phyloP scores from a whole-genome alignment of 2,329 filamentous ascomycete species.

The Whalleya microplaca region DNA sequence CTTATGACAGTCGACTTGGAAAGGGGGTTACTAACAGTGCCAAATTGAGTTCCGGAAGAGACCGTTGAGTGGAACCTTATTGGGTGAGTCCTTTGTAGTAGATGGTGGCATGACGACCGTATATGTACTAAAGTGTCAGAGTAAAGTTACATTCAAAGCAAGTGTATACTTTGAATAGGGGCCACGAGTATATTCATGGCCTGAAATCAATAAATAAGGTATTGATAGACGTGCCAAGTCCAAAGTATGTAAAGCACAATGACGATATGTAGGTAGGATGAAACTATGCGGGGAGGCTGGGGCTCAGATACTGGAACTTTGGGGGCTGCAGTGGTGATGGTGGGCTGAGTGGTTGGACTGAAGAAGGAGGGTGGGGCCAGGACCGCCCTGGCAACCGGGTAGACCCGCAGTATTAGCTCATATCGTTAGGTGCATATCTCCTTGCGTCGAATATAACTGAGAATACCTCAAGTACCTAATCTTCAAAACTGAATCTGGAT shows the following conservation, averaged over 20 bases:
- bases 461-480: too few relatives aligned
- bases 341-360: too few relatives aligned
- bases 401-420: too few relatives aligned
- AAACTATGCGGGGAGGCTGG: background rate
- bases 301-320: background rate
- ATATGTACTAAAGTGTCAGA: background rate
- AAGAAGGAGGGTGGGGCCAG: too few relatives aligned
- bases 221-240: background rate
- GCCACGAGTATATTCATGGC: background rate
- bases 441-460: too few relatives aligned
- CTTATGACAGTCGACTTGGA: background rate
- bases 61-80: conserved; percentile 32
- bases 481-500: too few relatives aligned
- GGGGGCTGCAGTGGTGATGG: background rate
- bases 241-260: background rate
- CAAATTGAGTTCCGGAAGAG: conserved; percentile 41
- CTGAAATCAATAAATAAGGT: background rate
- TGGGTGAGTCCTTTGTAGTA: conserved; percentile 15
- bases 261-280: background rate
- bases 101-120: conserved; percentile 14
- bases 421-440: too few relatives aligned
- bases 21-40: conserved; percentile 39
- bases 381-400: background rate
- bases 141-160: background rate
- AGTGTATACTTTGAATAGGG: background rate